A percentile compares a stretch with the other conserved stretches of the same genome.
Evolutionary conservation across 768 basidiomycete genomes (phyloP).

Genomic region (Kwoniella europaea): DNA sequence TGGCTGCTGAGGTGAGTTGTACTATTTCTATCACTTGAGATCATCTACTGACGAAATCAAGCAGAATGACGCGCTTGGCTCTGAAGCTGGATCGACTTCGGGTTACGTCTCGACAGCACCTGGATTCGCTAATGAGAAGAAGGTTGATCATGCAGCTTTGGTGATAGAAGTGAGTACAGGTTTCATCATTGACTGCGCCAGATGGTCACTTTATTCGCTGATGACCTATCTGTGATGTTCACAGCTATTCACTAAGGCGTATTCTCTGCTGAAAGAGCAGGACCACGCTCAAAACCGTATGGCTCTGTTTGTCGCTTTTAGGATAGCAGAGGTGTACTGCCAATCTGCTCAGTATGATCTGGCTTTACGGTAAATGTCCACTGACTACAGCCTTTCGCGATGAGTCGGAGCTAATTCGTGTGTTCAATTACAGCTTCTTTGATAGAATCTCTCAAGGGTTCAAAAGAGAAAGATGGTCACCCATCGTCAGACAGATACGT

Average conservation of each 20-base stretch:
- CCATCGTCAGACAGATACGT: conserved; percentile 75
- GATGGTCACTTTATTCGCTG: neutral
- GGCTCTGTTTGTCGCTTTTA: conserved; percentile 86
- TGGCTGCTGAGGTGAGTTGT: conserved; percentile 66
- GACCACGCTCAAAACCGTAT: conserved; percentile 72
- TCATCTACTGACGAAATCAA: conserved; percentile 6
- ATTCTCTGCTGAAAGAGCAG: conserved; percentile 88
- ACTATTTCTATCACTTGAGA: neutral
- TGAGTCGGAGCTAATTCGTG: neutral
- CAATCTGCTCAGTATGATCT: conserved; percentile 80
- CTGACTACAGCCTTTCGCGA: neutral
- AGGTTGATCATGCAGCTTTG: conserved; percentile 82
- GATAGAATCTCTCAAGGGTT: conserved; percentile 90
- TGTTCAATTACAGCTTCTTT: conserved; percentile 69
- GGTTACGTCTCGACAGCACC: conserved; percentile 62
- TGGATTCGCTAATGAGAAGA: conserved; percentile 85
- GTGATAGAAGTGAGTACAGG: conserved; percentile 72
- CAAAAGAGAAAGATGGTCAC: conserved; percentile 78
- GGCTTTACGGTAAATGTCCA: conserved; percentile 72
- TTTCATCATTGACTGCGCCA: neutral
- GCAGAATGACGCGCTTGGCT: conserved; percentile 34
- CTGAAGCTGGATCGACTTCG: conserved; percentile 37
- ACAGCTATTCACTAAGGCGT: conserved; percentile 90
- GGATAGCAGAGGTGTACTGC: conserved; percentile 85
- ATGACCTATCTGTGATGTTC: too few relatives aligned